phyloP scores from a whole-genome alignment of 2,329 filamentous ascomycete genomes.

The Phyllosticta capitalensis region DNA sequence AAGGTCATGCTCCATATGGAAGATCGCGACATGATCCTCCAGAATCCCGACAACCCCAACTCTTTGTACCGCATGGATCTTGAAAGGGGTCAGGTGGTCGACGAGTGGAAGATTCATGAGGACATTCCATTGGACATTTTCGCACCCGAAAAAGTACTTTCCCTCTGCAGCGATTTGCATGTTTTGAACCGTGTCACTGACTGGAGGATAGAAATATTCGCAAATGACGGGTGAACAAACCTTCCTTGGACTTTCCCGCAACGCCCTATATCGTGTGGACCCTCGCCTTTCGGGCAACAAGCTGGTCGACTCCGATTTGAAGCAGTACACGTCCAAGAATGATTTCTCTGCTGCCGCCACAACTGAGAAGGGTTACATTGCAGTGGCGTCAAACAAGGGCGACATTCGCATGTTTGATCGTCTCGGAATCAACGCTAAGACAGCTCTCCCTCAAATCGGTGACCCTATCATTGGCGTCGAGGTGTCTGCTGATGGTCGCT shows the following conservation, averaged over 20 bases:
- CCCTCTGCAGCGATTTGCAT: not conserved
- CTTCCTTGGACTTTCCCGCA: conserved; percentile 85
- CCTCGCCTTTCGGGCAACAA: conserved; percentile 85
- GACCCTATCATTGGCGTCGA: conserved; percentile 93
- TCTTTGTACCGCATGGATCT: conserved; percentile 95
- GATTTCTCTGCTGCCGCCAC: conserved; percentile 92
- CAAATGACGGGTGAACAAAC: conserved; percentile 95
- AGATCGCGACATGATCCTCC: conserved; percentile 80
- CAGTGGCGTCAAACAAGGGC: conserved; percentile 94
- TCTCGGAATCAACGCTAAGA: conserved; percentile 94
- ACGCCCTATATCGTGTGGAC: conserved; percentile 88
- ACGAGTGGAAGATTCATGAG: conserved; percentile 98
- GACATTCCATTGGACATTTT: conserved; percentile 90
- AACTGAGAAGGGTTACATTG: conserved; percentile 93
- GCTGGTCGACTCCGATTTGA: conserved; percentile 83
- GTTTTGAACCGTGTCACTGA: not conserved
- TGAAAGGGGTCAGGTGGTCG: conserved; percentile 93
- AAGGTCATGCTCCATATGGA: conserved; percentile 95
- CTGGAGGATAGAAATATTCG: conserved; percentile 65
- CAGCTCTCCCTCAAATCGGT: conserved; percentile 86
- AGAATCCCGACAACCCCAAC: conserved; percentile 74
- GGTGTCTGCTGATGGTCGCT: conserved; percentile 88
- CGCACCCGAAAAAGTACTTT: conserved; percentile 68
- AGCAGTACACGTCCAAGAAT: conserved; percentile 95
- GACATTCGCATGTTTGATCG: conserved; percentile 95